Conservation (phyloP, 179 eudicot species). For the Camellia oleifera region DNA sequence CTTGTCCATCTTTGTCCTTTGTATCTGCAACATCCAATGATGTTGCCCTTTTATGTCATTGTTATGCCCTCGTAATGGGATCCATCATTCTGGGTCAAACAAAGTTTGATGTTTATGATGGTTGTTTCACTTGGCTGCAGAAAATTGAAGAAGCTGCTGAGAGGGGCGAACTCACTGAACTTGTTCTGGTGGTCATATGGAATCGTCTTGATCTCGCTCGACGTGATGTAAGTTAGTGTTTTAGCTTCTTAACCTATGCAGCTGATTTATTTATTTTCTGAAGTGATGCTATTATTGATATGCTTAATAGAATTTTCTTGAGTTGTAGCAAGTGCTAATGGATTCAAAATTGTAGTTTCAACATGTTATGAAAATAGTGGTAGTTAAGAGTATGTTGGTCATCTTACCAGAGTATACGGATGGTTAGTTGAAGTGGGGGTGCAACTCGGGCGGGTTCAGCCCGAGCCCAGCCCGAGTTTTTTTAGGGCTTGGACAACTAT, state of each 20-base stretch:
- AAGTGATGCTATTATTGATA: background rate
- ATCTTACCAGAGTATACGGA: background rate
- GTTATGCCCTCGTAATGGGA: background rate
- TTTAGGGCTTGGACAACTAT: too few relatives aligned
- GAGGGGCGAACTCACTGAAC: constrained; percentile 86
- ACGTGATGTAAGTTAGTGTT: constrained; percentile 66
- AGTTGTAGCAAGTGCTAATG: background rate
- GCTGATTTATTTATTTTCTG: constrained; percentile 6
- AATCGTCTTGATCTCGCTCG: constrained; percentile 97
- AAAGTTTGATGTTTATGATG: background rate
- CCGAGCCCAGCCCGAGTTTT: too few relatives aligned
- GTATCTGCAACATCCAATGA: background rate
- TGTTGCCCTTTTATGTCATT: background rate
- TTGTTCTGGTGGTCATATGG: constrained; percentile 94
- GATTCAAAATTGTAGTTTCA: background rate
- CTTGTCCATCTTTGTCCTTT: background rate
- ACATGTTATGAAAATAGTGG: background rate
- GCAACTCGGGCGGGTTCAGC: too few relatives aligned
- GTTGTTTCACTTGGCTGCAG: constrained; percentile 39
- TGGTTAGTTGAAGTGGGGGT: background rate
- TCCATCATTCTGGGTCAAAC: background rate
- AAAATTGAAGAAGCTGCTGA: constrained; percentile 98
- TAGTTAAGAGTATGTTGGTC: background rate
- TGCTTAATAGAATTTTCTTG: background rate
- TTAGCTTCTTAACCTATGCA: constrained; percentile 5